Percentiles rank a stretch among this genome's conserved stretches.
phyloP scores from a whole-genome alignment of 2,329 filamentous ascomycete species.

The Penicillium polonicum region DNA sequence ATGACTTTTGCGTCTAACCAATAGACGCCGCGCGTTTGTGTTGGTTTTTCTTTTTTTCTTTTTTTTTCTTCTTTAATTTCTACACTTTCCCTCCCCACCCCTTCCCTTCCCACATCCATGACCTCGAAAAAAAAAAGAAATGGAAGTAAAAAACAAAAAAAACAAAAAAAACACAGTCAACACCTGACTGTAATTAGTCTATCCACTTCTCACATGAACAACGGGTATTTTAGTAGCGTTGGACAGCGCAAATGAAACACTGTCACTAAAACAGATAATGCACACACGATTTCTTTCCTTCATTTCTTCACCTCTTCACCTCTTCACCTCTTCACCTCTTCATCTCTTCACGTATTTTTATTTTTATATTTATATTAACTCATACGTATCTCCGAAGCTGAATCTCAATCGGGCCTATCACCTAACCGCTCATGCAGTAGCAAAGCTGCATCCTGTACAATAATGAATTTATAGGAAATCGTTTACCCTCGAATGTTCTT shows the following conservation, averaged over 20 bases:
- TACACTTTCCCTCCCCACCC: background rate
- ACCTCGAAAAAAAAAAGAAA: background rate
- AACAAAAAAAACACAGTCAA: background rate
- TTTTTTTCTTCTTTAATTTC: slow-evolving; percentile 3
- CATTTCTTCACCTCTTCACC: slow-evolving; percentile 4
- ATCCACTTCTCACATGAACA: slow-evolving; percentile 5
- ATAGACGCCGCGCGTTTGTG: slow-evolving; percentile 28
- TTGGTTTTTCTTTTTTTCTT: slow-evolving; percentile 25
- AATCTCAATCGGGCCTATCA: slow-evolving; percentile 21
- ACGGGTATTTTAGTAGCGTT: background rate
- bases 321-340: slow-evolving; percentile 10
- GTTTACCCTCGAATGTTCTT: background rate
- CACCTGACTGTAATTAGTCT: slow-evolving; percentile 1
- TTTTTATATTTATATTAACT: slow-evolving; percentile 14
- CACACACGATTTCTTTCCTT: slow-evolving; percentile 11
- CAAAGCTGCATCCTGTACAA: slow-evolving; percentile 17
- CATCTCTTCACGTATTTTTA: background rate
- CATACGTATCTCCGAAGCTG: slow-evolving; percentile 17
- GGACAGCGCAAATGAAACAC: slow-evolving; percentile 12
- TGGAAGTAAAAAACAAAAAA: background rate
- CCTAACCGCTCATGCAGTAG: slow-evolving; percentile 17
- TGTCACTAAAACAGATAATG: slow-evolving; percentile 16
- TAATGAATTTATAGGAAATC: background rate
- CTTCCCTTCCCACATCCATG: background rate
- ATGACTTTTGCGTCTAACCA: slow-evolving; percentile 25